Evolutionary conservation across 2,329 filamentous ascomycete species (phyloP).

Genomic region (Aspergillus sp.): DNA sequence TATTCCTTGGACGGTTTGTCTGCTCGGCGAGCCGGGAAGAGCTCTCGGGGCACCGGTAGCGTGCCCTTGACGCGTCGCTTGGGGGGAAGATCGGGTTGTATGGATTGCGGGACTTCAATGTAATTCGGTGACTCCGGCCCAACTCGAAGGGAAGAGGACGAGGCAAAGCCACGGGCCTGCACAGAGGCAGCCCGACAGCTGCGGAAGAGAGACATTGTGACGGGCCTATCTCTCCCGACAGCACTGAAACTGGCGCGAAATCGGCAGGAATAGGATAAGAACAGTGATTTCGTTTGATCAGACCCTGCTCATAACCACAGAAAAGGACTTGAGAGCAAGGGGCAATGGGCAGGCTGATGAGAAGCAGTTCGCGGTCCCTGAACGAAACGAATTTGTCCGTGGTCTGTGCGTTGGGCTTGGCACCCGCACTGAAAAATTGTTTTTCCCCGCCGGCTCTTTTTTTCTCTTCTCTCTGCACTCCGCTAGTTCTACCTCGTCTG

Average conservation of each 20-base stretch:
- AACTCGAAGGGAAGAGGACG: slow-evolving; percentile 26
- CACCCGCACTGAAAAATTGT: slow-evolving; percentile 21
- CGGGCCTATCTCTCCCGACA: slow-evolving; percentile 1
- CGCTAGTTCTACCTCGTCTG: slow-evolving; percentile 19
- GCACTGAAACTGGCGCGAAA: not conserved
- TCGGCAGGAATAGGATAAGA: slow-evolving; percentile 1
- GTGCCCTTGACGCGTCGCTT: slow-evolving; percentile 58
- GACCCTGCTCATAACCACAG: not conserved
- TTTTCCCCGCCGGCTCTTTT: slow-evolving; percentile 16
- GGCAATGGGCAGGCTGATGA: slow-evolving; percentile 1
- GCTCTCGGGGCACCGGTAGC: slow-evolving; percentile 69
- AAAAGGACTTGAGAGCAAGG: not conserved
- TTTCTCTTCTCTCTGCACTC: slow-evolving; percentile 23
- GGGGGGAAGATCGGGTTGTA: slow-evolving; percentile 54
- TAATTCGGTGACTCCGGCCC: slow-evolving; percentile 76
- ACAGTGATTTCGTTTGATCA: not conserved
- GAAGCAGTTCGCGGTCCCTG: too few relatives aligned
- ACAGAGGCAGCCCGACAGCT: slow-evolving; percentile 25
- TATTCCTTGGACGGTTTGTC: slow-evolving; percentile 56
- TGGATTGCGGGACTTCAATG: slow-evolving; percentile 68
- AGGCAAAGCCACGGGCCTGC: slow-evolving; percentile 33
- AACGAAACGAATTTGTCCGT: too few relatives aligned
- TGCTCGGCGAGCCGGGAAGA: slow-evolving; percentile 57
- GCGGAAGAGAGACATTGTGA: slow-evolving; percentile 30
- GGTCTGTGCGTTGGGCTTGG: slow-evolving; percentile 31